These are phyloP conservation scores for Xylariaceae sp. DNA, from an alignment of 2,329 filamentous ascomycete species.

Conservation along the genomic window DNA sequence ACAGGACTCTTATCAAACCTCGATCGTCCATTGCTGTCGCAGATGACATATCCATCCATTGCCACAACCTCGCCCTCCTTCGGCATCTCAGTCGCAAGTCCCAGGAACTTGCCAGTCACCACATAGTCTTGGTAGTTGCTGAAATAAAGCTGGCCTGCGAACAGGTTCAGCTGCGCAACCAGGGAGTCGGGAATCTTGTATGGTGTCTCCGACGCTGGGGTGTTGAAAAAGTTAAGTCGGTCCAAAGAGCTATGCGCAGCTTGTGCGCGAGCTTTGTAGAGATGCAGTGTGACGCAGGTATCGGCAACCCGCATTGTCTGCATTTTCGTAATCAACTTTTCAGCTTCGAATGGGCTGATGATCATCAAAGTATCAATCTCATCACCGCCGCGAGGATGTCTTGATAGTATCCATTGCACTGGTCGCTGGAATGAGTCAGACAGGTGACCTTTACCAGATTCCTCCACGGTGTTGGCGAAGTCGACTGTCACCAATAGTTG, in stretches of 20 bases:
- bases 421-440: slow-evolving; percentile 3
- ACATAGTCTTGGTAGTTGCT: slow-evolving; percentile 50
- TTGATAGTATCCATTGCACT: slow-evolving; percentile 3
- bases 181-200: slow-evolving; percentile 11
- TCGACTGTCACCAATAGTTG: slow-evolving; percentile 5
- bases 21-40: slow-evolving; percentile 20
- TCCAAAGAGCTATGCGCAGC: slow-evolving; percentile 13
- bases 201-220: slow-evolving; percentile 7
- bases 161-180: slow-evolving; percentile 55
- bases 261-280: slow-evolving; percentile 19
- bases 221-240: slow-evolving; percentile 18
- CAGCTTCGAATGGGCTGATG: slow-evolving; percentile 25
- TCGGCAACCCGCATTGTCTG: not conserved
- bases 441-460: not conserved
- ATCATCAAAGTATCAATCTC: slow-evolving; percentile 35
- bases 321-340: slow-evolving; percentile 16
- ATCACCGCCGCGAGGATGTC: not conserved
- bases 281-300: slow-evolving; percentile 20
- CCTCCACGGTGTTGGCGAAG: slow-evolving; percentile 3
- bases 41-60: slow-evolving; percentile 33
- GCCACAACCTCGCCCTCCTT: slow-evolving; percentile 18
- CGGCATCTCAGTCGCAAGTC: slow-evolving; percentile 36
- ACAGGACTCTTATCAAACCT: slow-evolving; percentile 7
- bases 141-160: slow-evolving; percentile 66
- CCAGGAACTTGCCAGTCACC: slow-evolving; percentile 47